Percentiles rank a stretch among this genome's conserved stretches.
Conservation (phyloP, 2,329 filamentous ascomycete species). For the Cladosporium sp. region DNA sequence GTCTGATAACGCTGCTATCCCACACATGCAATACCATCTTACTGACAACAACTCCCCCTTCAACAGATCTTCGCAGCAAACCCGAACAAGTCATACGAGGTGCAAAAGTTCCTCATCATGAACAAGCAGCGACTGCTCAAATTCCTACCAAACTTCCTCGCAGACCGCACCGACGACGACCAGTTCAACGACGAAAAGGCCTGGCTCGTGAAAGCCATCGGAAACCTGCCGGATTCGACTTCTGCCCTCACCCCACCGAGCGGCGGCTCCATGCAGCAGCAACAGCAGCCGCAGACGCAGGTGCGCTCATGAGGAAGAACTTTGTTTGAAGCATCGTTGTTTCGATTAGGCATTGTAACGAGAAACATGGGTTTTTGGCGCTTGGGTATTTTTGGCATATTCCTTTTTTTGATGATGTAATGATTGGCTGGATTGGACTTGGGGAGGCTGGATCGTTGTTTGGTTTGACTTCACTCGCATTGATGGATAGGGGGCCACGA, state of each 20-base stretch:
- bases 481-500: too few species aligned
- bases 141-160: conserved; percentile 87
- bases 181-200: conserved; percentile 98
- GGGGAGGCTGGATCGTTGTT: too few species aligned
- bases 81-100: conserved; percentile 93
- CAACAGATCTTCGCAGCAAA: conserved; percentile 89
- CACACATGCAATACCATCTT: too few species aligned
- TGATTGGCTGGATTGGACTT: conserved; percentile 1
- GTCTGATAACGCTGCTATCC: too few species aligned
- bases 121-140: conserved; percentile 87
- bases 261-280: neutral
- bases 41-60: conserved; percentile 7
- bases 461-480: too few species aligned
- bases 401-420: neutral
- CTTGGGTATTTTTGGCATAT: neutral
- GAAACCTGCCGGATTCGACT: conserved; percentile 32
- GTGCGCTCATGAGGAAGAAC: conserved; percentile 11
- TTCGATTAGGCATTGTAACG: conserved; percentile 1
- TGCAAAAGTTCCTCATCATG: conserved; percentile 93
- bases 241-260: conserved; percentile 18
- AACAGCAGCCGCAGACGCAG: conserved; percentile 15
- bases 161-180: conserved; percentile 93
- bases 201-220: conserved; percentile 92
- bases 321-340: neutral
- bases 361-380: conserved; percentile 2